Evolutionary conservation across 495 filamentous ascomycete genomes (phyloP).

Genomic region (Staphylotrichum tortipilum): DNA sequence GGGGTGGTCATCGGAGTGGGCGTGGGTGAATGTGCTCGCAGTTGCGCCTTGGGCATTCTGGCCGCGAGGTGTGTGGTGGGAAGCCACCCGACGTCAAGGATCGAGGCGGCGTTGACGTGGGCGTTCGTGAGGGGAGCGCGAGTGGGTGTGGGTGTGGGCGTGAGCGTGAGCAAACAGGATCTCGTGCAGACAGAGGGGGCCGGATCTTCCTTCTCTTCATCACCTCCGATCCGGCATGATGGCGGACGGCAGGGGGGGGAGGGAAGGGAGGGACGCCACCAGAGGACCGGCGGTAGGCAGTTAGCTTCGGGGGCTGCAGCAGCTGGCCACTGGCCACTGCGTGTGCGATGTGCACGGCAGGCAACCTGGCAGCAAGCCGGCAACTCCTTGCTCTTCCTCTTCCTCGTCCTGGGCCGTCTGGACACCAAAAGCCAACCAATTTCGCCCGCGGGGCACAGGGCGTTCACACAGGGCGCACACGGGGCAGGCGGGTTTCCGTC

Average conservation of each 20-base stretch:
- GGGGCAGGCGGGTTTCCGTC: conserved; percentile 8
- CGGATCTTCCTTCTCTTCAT: conserved; percentile 14
- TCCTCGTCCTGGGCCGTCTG: too few species aligned
- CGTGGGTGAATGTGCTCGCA: conserved; percentile 34
- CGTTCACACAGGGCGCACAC: too few species aligned
- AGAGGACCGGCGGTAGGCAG: too few species aligned
- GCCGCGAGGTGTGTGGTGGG: conserved; percentile 15
- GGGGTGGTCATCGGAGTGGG: conserved; percentile 32
- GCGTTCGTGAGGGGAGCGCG: too few species aligned
- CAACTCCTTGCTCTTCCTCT: too few species aligned
- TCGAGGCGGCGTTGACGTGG: too few species aligned
- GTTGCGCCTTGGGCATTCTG: conserved; percentile 39
- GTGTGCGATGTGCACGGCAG: conserved; percentile 17
- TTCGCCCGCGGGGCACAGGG: too few species aligned
- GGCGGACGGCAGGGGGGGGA: too few species aligned
- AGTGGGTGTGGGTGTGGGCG: too few species aligned
- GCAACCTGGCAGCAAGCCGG: conserved; percentile 16
- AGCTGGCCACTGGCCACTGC: too few species aligned
- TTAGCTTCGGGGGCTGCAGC: conserved; percentile 19
- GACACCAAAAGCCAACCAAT: conserved; percentile 18
- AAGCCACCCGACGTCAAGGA: too few species aligned
- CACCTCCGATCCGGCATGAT: conserved; percentile 10
- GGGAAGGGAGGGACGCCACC: too few species aligned
- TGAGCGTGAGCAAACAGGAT: conserved; percentile 11
- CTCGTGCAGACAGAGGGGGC: conserved; percentile 8